Evolutionary conservation across 139 green algal genomes (phyloP).

Genomic region (Diplosphaera chodatii): DNA sequence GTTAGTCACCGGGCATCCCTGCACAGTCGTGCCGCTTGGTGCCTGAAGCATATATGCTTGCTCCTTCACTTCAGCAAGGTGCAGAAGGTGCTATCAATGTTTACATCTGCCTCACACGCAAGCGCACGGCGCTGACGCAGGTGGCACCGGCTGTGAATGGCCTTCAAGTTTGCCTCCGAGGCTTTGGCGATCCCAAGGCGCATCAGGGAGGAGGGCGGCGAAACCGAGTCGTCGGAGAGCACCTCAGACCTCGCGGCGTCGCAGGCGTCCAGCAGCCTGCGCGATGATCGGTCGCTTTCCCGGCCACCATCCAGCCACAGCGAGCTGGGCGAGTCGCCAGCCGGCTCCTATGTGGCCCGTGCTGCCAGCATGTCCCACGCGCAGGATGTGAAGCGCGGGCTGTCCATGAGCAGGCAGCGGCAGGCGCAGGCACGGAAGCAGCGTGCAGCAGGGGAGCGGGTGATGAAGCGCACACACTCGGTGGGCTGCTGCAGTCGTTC

Average conservation of each 20-base stretch:
- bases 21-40: too few species aligned
- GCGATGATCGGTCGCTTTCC: not conserved
- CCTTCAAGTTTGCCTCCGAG: not conserved
- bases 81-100: too few species aligned
- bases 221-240: not conserved
- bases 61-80: too few species aligned
- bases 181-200: not conserved
- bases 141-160: too few species aligned
- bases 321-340: not conserved
- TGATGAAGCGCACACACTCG: not conserved
- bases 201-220: not conserved
- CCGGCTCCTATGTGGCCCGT: not conserved
- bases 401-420: not conserved
- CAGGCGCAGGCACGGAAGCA: not conserved
- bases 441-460: not conserved
- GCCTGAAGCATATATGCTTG: too few species aligned
- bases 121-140: too few species aligned
- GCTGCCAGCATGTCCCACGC: not conserved
- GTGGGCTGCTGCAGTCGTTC: too few species aligned
- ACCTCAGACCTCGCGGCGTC: not conserved
- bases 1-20: too few species aligned
- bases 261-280: not conserved
- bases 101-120: too few species aligned
- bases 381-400: not conserved
- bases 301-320: not conserved